These are phyloP conservation scores for Solanum gandarillasii DNA, from an alignment of 257 asterid genomes.

Conservation along the genomic window DNA sequence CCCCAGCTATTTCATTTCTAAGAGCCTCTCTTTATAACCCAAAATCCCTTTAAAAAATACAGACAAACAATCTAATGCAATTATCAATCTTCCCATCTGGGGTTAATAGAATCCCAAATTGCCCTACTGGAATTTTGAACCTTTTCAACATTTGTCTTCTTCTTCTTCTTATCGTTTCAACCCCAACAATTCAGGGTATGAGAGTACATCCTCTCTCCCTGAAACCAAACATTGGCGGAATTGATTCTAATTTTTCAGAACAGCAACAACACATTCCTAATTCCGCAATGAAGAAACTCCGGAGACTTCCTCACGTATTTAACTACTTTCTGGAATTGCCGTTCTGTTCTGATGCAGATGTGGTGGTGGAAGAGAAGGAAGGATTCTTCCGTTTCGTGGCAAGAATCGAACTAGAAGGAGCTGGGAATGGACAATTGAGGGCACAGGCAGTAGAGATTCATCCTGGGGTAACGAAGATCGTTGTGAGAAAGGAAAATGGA, in stretches of 20 bases:
- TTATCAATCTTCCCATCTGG: not conserved
- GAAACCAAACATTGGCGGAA: conserved; percentile 1
- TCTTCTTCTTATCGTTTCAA: not conserved
- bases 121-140: not conserved
- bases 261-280: not conserved
- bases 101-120: not conserved
- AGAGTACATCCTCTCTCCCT: conserved; percentile 9
- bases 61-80: not conserved
- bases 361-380: conserved; percentile 37
- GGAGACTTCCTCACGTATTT: conserved; percentile 56
- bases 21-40: not conserved
- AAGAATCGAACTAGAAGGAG: conserved; percentile 1
- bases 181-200: conserved; percentile 6
- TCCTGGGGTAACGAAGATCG: conserved; percentile 57
- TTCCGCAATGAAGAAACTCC: conserved; percentile 27
- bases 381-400: conserved; percentile 33
- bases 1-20: not conserved
- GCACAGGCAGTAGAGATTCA: conserved; percentile 58
- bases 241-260: not conserved
- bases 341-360: conserved; percentile 45
- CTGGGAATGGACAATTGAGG: conserved; percentile 5
- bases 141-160: conserved; percentile 8
- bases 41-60: not conserved
- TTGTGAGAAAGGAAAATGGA: conserved; percentile 19
- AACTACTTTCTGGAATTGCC: conserved; percentile 56